Evolutionary conservation across 768 basidiomycete genomes (phyloP), one percentile per base, ranked within the genome.

Genomic region (Termitomyces sp.): DNA sequence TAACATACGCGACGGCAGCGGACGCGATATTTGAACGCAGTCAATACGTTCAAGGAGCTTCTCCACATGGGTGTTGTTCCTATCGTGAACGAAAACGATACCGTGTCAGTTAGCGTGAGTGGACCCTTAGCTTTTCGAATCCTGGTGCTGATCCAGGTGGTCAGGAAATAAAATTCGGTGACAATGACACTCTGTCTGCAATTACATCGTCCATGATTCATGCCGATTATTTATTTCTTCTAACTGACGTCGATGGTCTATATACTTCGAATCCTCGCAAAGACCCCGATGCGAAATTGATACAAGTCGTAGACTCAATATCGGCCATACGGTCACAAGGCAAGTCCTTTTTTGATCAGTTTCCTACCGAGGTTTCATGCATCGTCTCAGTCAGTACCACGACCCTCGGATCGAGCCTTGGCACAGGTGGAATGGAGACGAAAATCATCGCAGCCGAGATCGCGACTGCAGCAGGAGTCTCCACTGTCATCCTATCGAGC

Each of bases 151-250:
- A 50, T 27, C 16, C 35, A n/a, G n/a, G 31, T 31, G 5, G 48
- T 19, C 66, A 95, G 93, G 97, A 99, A 88, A 98, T 99, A 60
- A 96, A 95, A 90, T 99, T 99, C 63, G 97, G 97, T 47, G 97
- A 98, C 75, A 98, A 98, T 70, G 97, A 99, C 69, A 98, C 96
- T 0, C 77, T 99, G 17, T 98, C 96, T 40, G 97, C 97, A 19
- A 95, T 99, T 58, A 95, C 97, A 0, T 89, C 95, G 4, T 92
- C 92, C 7, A 98, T 99, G 91, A 88, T 98, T 25, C 92, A 96
- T 62, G 97, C 97, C 17, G 96, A 98, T 71, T 99, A 95, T 69
- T 84, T 98, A 11, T 98, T 98, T 71, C 81, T 99, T 3, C 76
- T 98, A 37, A 99, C 97, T 2, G 97, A 99, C 63, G 97, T 99